Percentiles rank a stretch among this genome's conserved stretches.
Evolutionary conservation across 129 eudicot genomes (phyloP).

Genomic region (Flaveria sonorensis): DNA sequence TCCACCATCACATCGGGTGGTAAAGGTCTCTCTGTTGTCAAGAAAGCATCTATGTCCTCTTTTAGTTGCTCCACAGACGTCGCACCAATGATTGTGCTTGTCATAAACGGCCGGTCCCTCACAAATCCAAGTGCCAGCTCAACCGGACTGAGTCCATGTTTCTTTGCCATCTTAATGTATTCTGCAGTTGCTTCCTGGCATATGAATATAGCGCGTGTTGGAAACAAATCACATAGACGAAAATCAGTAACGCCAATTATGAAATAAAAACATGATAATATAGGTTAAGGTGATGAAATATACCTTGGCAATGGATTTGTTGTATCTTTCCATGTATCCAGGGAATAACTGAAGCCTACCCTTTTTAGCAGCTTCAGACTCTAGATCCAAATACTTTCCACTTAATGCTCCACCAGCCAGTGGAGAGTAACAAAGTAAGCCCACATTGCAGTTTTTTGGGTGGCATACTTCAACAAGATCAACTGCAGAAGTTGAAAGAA

Average conservation of each 20-base stretch:
- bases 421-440: conserved; percentile 93
- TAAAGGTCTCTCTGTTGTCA: conserved; percentile 70
- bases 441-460: conserved; percentile 83
- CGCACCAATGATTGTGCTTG: conserved; percentile 90
- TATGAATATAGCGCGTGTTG: conserved; percentile 3
- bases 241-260: neutral
- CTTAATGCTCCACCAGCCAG: conserved; percentile 83
- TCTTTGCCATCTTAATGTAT: conserved; percentile 75
- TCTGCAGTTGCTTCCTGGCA: conserved; percentile 77
- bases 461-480: conserved; percentile 99
- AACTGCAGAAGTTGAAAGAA: conserved; percentile 46
- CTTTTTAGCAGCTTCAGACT: conserved; percentile 84
- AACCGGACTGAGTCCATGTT: conserved; percentile 72
- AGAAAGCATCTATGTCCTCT: conserved; percentile 79
- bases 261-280: neutral
- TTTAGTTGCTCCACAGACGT: conserved; percentile 81
- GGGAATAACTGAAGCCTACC: conserved; percentile 83
- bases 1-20: conserved; percentile 63
- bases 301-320: conserved; percentile 66
- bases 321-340: conserved; percentile 95
- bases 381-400: conserved; percentile 76
- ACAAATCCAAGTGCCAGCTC: conserved; percentile 82
- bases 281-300: neutral
- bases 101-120: conserved; percentile 81
- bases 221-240: neutral